A percentile compares a stretch with the other conserved stretches of the same genome.
phyloP scores from a whole-genome alignment of 2,329 filamentous ascomycete genomes.

The Calonectria pauciramosa region DNA sequence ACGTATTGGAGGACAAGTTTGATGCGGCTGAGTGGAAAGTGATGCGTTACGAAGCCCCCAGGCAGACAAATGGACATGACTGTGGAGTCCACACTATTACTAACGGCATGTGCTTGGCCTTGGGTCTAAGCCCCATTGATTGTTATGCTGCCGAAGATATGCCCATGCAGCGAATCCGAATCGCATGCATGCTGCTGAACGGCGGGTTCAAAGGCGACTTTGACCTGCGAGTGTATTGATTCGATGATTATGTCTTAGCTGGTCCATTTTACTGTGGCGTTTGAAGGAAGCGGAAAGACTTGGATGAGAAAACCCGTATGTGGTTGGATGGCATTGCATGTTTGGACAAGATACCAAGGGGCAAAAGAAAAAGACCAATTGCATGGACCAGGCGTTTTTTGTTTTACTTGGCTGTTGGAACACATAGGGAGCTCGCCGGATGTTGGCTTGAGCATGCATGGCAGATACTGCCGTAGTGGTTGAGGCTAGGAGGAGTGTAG shows the following conservation, averaged over 20 bases:
- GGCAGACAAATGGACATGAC: slow-evolving; percentile 77
- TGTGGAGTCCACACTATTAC: slow-evolving; percentile 84
- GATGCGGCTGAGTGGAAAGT: slow-evolving; percentile 71
- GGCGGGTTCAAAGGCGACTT: slow-evolving; percentile 76
- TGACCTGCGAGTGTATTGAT: slow-evolving; percentile 57
- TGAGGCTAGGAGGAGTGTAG: neutral
- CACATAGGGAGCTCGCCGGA: slow-evolving; percentile 26
- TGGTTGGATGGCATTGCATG: slow-evolving; percentile 33
- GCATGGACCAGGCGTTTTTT: slow-evolving; percentile 40
- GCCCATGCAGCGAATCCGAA: slow-evolving; percentile 69
- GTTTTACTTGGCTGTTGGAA: slow-evolving; percentile 17
- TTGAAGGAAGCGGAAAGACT: slow-evolving; percentile 28
- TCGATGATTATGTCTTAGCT: slow-evolving; percentile 25
- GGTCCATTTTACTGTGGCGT: slow-evolving; percentile 34
- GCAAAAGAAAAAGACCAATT: slow-evolving; percentile 26
- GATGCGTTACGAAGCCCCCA: slow-evolving; percentile 63
- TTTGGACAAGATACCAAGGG: slow-evolving; percentile 42
- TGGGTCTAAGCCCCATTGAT: slow-evolving; percentile 66
- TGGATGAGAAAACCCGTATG: slow-evolving; percentile 11
- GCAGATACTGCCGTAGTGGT: neutral
- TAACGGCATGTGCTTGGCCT: slow-evolving; percentile 75
- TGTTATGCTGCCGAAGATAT: slow-evolving; percentile 68
- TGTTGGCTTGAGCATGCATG: slow-evolving; percentile 31
- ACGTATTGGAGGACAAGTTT: slow-evolving; percentile 68
- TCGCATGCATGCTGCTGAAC: slow-evolving; percentile 76